Evolutionary conservation across 305 asterid genomes (phyloP), one percentile per base, ranked within the genome.

Genomic region (Nicotiana rustica): DNA sequence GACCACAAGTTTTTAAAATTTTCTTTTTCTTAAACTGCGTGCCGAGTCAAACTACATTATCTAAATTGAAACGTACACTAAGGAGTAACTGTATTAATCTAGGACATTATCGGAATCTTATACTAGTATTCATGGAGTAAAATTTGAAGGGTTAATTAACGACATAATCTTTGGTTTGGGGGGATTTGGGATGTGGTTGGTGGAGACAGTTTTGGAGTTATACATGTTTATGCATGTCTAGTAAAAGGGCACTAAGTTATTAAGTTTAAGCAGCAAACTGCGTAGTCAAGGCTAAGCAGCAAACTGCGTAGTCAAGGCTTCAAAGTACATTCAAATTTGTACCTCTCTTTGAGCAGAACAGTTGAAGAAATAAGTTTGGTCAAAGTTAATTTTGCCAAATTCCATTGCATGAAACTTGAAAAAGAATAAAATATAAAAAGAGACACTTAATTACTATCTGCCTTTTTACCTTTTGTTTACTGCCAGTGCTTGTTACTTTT

Each of bases 221-320:
- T 38, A 38, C 44, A n/a, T 70, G 18, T 69, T 69, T 44, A 41
- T 70, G 78, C 78, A 38, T 70, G 60, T 44, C 60, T 70, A 70
- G 56, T 70, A 38, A 1, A 70, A 70, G 19, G 19, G 35, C 59
- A 41, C 31, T 18, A 14, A 68, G 56, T 36, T n/a, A 31, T 69
- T 3, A 25, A 25, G 29, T 3, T 49, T n/a, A n/a, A n/a, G n/a
- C n/a, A n/a, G n/a, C n/a, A n/a, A n/a, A n/a, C n/a, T n/a, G n/a
- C n/a, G n/a, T n/a, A n/a, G n/a, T n/a, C n/a, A n/a, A n/a, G n/a
- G n/a, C n/a, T 69, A 31, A 36, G 56, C 77, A 38, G 33, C 33
- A n/a, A 69, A 38, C 44, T 38, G 9, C 6, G 9, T 38, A 8
- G 44, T 38, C 60, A 44, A 44, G 60, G 5, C 18, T 41, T 18